phyloP scores from a whole-genome alignment of 2,329 filamentous ascomycete species.

The Atkinsonella texensis region DNA sequence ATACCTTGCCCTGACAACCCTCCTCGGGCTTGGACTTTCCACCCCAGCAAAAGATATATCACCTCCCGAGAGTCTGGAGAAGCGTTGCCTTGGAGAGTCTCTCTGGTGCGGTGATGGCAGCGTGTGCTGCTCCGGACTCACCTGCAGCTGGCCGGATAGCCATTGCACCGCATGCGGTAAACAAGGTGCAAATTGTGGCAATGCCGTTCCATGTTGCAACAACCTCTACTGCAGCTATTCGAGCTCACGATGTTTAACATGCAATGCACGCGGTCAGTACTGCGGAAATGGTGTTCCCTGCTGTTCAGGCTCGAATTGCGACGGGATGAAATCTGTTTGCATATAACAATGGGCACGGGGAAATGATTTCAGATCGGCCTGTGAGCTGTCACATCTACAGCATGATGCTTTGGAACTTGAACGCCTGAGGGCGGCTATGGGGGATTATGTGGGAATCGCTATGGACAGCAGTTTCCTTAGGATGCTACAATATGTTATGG shows the following conservation, averaged over 20 bases:
- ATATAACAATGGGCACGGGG: too few relatives aligned
- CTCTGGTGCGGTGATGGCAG: background rate
- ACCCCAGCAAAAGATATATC: background rate
- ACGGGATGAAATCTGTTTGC: background rate
- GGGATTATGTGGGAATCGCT: too few relatives aligned
- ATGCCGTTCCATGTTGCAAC: constrained; percentile 1
- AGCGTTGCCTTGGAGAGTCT: background rate
- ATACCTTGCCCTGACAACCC: background rate
- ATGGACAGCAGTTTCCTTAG: too few relatives aligned
- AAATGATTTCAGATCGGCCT: too few relatives aligned
- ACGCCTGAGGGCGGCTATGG: too few relatives aligned
- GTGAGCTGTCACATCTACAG: too few relatives aligned
- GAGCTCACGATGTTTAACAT: background rate
- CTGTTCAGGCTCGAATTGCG: background rate
- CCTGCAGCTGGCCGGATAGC: constrained; percentile 1
- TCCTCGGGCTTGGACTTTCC: constrained; percentile 1
- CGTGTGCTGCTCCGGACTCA: constrained; percentile 2
- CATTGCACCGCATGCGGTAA: background rate
- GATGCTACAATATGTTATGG: too few relatives aligned
- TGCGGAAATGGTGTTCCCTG: constrained; percentile 4
- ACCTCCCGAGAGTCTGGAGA: background rate
- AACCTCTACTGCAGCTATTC: constrained; percentile 1
- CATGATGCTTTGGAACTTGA: too few relatives aligned
- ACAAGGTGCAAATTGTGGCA: background rate
- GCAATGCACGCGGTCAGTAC: background rate